A percentile compares a stretch with the other conserved stretches of the same genome.
Evolutionary conservation across 306 rosid genomes (phyloP).

Genomic region (Cucurbita moschata): DNA sequence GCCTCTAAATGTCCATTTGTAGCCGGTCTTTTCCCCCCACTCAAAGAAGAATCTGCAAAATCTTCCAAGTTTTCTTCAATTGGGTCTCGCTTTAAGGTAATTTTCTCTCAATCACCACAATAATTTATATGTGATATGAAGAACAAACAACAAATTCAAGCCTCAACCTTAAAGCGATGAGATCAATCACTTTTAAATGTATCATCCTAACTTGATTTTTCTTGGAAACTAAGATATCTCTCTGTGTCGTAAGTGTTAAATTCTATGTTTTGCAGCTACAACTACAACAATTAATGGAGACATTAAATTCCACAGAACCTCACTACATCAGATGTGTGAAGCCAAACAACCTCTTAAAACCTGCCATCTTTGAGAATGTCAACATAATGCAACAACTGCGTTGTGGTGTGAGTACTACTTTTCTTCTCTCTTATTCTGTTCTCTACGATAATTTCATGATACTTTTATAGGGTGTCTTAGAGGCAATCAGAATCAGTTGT

Average conservation of each 20-base stretch:
- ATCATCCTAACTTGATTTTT: not conserved
- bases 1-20: slow-evolving; percentile 87
- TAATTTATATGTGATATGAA: not conserved
- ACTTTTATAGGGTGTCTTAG: slow-evolving; percentile 82
- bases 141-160: not conserved
- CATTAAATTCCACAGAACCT: slow-evolving; percentile 89
- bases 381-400: slow-evolving; percentile 98
- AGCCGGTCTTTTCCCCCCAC: slow-evolving; percentile 94
- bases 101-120: not conserved
- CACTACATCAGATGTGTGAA: slow-evolving; percentile 96
- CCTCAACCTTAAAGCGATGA: no score
- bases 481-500: slow-evolving; percentile 97
- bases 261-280: slow-evolving; percentile 66
- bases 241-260: not conserved
- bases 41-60: slow-evolving; percentile 77
- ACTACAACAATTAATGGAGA: slow-evolving; percentile 83
- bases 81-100: slow-evolving; percentile 95
- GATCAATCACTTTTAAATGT: not conserved
- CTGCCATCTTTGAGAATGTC: slow-evolving; percentile 84
- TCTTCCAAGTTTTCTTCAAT: slow-evolving; percentile 96
- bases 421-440: slow-evolving; percentile 17
- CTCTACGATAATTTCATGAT: slow-evolving; percentile 8
- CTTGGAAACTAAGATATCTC: not conserved
- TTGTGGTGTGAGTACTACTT: slow-evolving; percentile 79
- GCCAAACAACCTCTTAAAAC: slow-evolving; percentile 94